Conservation (phyloP, 139 green algal species). For the Ettlia oleoabundans region DNA sequence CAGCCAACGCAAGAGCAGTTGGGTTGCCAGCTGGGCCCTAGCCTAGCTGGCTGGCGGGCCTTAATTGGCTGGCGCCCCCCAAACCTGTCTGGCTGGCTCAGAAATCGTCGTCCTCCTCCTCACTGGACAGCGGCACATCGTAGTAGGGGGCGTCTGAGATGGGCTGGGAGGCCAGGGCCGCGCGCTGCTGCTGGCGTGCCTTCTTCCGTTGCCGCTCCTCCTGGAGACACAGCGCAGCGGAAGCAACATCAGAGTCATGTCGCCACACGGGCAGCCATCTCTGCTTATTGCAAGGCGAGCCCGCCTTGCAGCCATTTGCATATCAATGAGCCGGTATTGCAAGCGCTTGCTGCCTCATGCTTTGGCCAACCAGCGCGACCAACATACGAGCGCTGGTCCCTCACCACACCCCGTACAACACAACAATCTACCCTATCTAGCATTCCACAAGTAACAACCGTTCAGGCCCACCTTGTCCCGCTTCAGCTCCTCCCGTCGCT, state of each 20-base stretch:
- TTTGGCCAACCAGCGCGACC: not conserved
- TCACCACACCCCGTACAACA: not conserved
- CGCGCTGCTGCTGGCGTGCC: slow-evolving; percentile 1
- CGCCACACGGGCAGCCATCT: too few species aligned
- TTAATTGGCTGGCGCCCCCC: too few species aligned
- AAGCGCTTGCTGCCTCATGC: not conserved
- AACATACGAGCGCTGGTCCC: not conserved
- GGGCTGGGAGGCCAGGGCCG: not conserved
- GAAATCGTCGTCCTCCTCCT: slow-evolving; percentile 31
- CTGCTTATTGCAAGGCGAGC: too few species aligned
- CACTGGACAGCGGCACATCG: not conserved
- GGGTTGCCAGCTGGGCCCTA: too few species aligned
- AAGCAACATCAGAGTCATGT: not conserved
- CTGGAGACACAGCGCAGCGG: not conserved
- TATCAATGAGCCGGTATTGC: not conserved
- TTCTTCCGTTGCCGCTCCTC: slow-evolving; percentile 22
- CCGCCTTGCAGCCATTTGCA: too few species aligned
- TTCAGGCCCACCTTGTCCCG: slow-evolving; percentile 21
- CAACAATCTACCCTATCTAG: not conserved
- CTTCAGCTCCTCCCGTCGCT: slow-evolving; percentile 41
- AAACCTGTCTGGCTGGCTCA: too few species aligned
- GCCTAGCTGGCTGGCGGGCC: too few species aligned
- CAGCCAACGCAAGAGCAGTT: not conserved
- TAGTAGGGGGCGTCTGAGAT: not conserved
- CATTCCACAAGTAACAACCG: not conserved